Percentiles rank a stretch among this genome's conserved stretches.
phyloP scores from a whole-genome alignment of 2,329 filamentous ascomycete genomes.

The Claviceps pazoutovae region DNA sequence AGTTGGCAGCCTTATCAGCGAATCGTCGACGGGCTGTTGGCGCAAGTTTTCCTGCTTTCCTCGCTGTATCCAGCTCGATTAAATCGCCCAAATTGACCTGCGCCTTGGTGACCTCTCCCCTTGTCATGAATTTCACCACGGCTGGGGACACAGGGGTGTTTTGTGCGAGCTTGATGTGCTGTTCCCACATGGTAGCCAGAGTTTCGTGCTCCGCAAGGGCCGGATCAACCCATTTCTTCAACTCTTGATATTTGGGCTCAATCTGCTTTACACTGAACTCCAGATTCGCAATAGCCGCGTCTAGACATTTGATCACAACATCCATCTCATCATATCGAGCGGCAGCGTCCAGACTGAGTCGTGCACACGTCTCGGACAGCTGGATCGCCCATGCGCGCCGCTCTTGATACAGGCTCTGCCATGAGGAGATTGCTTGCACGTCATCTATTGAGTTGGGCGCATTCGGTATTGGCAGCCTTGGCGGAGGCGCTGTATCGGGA shows the following conservation, averaged over 20 bases:
- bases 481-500: constrained; percentile 36
- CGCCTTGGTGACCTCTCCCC: constrained; percentile 26
- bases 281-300: constrained; percentile 76
- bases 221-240: constrained; percentile 56
- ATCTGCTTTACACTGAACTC: constrained; percentile 59
- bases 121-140: constrained; percentile 54
- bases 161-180: constrained; percentile 49
- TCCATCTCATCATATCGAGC: constrained; percentile 59
- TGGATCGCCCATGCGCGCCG: constrained; percentile 67
- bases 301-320: constrained; percentile 64
- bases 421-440: constrained; percentile 69
- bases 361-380: constrained; percentile 54
- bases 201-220: constrained; percentile 53
- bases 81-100: constrained; percentile 58
- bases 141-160: constrained; percentile 49
- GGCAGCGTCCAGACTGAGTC: constrained; percentile 47
- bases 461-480: constrained; percentile 42
- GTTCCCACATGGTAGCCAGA: constrained; percentile 53
- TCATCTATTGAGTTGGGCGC: constrained; percentile 76
- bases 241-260: constrained; percentile 56
- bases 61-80: constrained; percentile 59
- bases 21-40: constrained; percentile 45
- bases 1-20: constrained; percentile 41
- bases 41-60: constrained; percentile 55
- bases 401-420: constrained; percentile 73